Evolutionary conservation across 352 stramenopile genomes (phyloP), one percentile per base, ranked within the genome.

Genomic region (Globisporangium sylvaticum): DNA sequence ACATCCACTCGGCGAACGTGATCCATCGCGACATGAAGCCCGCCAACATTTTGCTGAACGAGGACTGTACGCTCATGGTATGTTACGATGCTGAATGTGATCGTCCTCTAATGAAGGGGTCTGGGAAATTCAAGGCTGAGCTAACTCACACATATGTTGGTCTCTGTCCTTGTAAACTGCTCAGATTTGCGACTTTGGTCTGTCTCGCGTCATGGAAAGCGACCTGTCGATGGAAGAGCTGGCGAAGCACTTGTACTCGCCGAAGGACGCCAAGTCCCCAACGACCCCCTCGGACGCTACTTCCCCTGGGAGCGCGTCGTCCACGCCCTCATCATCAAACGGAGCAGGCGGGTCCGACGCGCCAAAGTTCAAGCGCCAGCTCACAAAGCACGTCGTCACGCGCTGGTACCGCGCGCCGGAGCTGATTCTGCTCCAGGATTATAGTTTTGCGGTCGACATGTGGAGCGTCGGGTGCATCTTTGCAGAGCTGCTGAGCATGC

Each of bases 381-480:
- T 99, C 34, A 99, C 97, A 20, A 98, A 98, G 70, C 97, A 99
- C 83, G 97, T 99, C 44, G 97, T 99, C 1, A 99, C 97, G 64
- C 80, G 97, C n/a, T 99, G 96, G 95, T 99, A 99, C 78, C 83
- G 97, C 42, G 91, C 90, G 0, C 97, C 97, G 2, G 97, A 99
- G 74, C 84, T 99, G 3, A 99, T 99, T 74, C 73, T 99, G 42
- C 93, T 98, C 52, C 92, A 98, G 66, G 83, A 97, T 55, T 99
- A 99, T 78, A 94, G 85, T 61, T 95, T 96, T 54, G 91, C 96
- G 12, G 98, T 99, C 67, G 98, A 99, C 76, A 98, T 99, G 85
- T 99, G 98, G 97, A 99, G 95, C 58, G 74, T 99, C 53, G 97
- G 98, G 9, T 99, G 97, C 83, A 96, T 96, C 75, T 94, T 96